Evolutionary conservation across 805 yeast species (phyloP).

Genomic region (Nakazawaea wyomingensis): DNA sequence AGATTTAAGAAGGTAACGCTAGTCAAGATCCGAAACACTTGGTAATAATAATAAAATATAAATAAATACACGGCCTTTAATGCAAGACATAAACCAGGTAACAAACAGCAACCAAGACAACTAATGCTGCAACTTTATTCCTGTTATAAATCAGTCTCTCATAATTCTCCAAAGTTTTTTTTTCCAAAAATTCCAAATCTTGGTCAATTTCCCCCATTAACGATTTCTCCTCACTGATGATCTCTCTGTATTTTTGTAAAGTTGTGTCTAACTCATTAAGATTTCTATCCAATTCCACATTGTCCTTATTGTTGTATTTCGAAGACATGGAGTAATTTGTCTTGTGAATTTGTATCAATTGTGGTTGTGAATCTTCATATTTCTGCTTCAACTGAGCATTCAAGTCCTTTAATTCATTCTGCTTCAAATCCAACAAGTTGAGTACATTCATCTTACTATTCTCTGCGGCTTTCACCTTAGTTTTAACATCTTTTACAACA

Average conservation of each 20-base stretch:
- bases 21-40: no score
- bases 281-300: conserved; percentile 20
- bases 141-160: conserved; percentile 4
- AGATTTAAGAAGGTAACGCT: no score
- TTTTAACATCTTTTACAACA: not conserved
- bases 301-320: not conserved
- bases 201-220: conserved; percentile 9
- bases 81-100: not conserved
- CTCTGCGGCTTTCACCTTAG: not conserved
- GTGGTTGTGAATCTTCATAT: conserved; percentile 18
- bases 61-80: no score
- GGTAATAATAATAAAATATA: no score
- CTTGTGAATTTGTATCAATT: conserved; percentile 22
- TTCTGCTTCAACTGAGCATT: conserved; percentile 20
- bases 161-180: conserved; percentile 1
- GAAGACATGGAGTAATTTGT: conserved; percentile 16
- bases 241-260: conserved; percentile 9
- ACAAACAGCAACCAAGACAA: not conserved
- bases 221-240: conserved; percentile 8
- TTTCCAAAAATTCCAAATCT: conserved; percentile 8
- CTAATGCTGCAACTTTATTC: not conserved
- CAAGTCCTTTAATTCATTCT: not conserved
- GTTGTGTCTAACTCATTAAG: conserved; percentile 20
- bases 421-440: not conserved
- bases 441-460: not conserved